These are phyloP conservation scores for Naegleria gruberi DNA, from an alignment of 208 protist genomes.

Conservation along the genomic window DNA sequence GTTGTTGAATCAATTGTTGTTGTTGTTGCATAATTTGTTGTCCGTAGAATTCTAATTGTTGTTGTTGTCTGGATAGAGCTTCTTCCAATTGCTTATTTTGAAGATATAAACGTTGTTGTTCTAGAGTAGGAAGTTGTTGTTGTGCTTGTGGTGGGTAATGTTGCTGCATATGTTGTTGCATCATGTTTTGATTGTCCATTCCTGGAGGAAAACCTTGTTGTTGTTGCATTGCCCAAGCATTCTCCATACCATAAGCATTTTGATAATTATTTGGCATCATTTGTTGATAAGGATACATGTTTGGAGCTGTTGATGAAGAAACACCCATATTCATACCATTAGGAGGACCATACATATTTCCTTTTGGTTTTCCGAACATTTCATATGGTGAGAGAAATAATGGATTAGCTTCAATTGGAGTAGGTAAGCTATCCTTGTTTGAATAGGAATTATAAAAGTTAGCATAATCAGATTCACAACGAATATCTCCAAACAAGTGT, in stretches of 20 bases:
- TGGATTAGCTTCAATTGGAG: neutral
- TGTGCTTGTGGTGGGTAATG: neutral
- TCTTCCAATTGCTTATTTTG: neutral
- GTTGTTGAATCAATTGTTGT: neutral
- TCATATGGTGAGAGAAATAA: neutral
- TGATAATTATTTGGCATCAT: neutral
- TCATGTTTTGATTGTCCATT: neutral
- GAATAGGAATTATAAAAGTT: neutral
- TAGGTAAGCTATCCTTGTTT: neutral
- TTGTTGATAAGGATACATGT: neutral
- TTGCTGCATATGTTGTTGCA: neutral
- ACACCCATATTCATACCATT: neutral
- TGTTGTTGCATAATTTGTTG: neutral
- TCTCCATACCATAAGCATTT: neutral
- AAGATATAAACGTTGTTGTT: neutral
- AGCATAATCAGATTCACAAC: conserved; percentile 13
- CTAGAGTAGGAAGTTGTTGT: neutral
- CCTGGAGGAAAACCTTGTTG: neutral
- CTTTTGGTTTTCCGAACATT: neutral
- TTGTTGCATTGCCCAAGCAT: neutral
- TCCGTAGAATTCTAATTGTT: neutral
- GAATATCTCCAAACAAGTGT: conserved; percentile 17
- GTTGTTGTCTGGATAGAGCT: neutral
- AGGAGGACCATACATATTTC: too few relatives aligned
- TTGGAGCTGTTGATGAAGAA: neutral